Base-by-base conservation (phyloP, 1,139 yeast genomes). In the Taphrina pruni region DNA sequence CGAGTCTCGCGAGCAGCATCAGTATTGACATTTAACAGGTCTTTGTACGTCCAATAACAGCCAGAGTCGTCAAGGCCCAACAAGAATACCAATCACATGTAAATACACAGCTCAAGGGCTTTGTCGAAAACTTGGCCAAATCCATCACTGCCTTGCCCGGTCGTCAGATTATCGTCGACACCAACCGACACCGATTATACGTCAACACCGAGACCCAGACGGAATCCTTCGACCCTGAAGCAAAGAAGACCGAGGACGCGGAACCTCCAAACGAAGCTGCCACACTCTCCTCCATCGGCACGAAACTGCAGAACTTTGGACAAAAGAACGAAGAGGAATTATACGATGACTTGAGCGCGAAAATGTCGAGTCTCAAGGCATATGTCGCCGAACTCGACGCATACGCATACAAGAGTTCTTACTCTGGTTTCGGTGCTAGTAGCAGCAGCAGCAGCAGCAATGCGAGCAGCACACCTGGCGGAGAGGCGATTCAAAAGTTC, bases 181-280 rank as follows among this genome's bases (percentile, higher is more conserved):
- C 67, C n/a, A 32, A n/a, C 32, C 55, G 67, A 8, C 67, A 64
- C 26, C 50, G 58, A 6, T 38, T 61, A 26, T 52, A 52, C 20
- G 68, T 66, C 35, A 54, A 66, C 55, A 70, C 69, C 32, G 69
- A 69, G 55, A 72, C 73, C 1, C 73, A 71, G 65, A 72, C 73
- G 1, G 72, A 69, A 8, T 65, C 60, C 3, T 38, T 21, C 11
- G 38, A 39, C 11, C 14, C 48, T 5, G 35, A 8, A 6, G 43
- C 12, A 5, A 39, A n/a, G 43, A 36, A 39, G 9, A n/a, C 41
- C 1, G 32, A 26, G 17, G 26, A 20, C 1, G 1, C 14, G 32
- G 41, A n/a, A 17, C 14, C 36, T 26, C 57, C 14, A 14, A 65
- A 70, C 50, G 58, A 55, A 21, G 46, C 69, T 20, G 52, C 57